Conservation (phyloP, 352 stramenopile genomes). For the Pythium volutum region DNA sequence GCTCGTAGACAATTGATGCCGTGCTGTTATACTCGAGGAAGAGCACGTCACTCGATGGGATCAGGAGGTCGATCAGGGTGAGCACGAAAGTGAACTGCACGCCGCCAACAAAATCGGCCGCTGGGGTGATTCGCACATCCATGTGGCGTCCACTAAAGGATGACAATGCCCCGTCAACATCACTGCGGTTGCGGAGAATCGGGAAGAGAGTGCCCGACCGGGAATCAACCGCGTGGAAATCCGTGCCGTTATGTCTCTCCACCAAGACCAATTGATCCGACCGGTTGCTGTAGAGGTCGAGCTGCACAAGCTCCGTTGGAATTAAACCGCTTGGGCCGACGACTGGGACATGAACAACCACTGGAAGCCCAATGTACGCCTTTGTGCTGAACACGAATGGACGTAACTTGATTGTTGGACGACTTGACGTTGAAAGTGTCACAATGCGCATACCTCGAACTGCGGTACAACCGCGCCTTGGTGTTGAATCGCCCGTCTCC, state of each 20-base stretch:
- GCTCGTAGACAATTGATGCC: neutral
- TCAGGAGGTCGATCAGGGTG: neutral
- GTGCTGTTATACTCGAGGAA: conserved; percentile 9
- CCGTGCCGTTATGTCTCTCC: conserved; percentile 11
- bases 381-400: conserved; percentile 31
- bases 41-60: neutral
- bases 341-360: conserved; percentile 27
- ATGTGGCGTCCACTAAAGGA: conserved; percentile 7
- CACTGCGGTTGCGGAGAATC: neutral
- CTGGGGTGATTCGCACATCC: conserved; percentile 16
- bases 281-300: conserved; percentile 15
- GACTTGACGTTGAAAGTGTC: conserved; percentile 7
- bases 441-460: conserved; percentile 18
- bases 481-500: neutral
- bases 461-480: conserved; percentile 12
- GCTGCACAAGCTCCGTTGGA: neutral
- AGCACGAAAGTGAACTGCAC: conserved; percentile 9
- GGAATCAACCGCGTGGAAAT: neutral
- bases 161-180: neutral
- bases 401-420: conserved; percentile 1
- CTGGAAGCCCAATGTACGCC: conserved; percentile 17
- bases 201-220: neutral
- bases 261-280: conserved; percentile 3
- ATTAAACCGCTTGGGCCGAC: neutral
- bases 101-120: conserved; percentile 1